These are phyloP conservation scores for Aurifilum marmelostoma DNA, from an alignment of 2,329 filamentous ascomycete genomes.

Conservation along the genomic window DNA sequence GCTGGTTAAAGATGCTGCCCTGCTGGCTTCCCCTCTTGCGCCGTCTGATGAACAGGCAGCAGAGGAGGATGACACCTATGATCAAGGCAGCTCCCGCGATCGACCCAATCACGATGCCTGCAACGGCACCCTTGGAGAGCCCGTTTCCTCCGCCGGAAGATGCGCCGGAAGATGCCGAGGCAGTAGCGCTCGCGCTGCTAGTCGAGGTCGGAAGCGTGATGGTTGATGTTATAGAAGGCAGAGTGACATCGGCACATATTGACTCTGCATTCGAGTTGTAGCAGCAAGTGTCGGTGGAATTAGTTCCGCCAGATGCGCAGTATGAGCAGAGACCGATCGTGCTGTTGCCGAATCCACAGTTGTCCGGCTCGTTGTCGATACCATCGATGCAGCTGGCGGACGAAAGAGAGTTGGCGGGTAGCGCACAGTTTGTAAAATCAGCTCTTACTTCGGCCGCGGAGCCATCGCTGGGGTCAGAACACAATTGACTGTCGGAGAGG, in stretches of 20 bases:
- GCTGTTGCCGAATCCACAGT: slow-evolving; percentile 82
- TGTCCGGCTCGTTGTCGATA: slow-evolving; percentile 76
- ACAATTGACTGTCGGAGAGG: slow-evolving; percentile 72
- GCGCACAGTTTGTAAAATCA: slow-evolving; percentile 87
- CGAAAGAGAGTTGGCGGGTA: slow-evolving; percentile 79
- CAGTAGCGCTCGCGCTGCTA: slow-evolving; percentile 48
- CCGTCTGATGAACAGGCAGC: slow-evolving; percentile 55
- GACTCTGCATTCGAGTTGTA: slow-evolving; percentile 75
- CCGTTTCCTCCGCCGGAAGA: slow-evolving; percentile 38
- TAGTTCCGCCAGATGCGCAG: slow-evolving; percentile 80
- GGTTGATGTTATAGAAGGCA: slow-evolving; percentile 75
- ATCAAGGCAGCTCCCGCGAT: slow-evolving; percentile 72
- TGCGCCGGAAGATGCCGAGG: slow-evolving; percentile 36
- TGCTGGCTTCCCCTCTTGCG: slow-evolving; percentile 63
- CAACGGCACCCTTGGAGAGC: slow-evolving; percentile 84
- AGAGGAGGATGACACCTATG: slow-evolving; percentile 70
- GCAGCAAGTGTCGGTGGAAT: slow-evolving; percentile 95
- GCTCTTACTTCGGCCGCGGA: slow-evolving; percentile 80
- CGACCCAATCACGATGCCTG: slow-evolving; percentile 85
- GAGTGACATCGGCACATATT: slow-evolving; percentile 73
- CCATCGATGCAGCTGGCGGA: slow-evolving; percentile 74
- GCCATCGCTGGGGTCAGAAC: slow-evolving; percentile 65
- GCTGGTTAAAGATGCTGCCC: slow-evolving; percentile 86
- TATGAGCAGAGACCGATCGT: slow-evolving; percentile 82
- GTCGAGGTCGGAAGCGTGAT: slow-evolving; percentile 61